Evolutionary conservation across 495 filamentous ascomycete species (phyloP).

Genomic region (Umbilicaria muhlenbergii): DNA sequence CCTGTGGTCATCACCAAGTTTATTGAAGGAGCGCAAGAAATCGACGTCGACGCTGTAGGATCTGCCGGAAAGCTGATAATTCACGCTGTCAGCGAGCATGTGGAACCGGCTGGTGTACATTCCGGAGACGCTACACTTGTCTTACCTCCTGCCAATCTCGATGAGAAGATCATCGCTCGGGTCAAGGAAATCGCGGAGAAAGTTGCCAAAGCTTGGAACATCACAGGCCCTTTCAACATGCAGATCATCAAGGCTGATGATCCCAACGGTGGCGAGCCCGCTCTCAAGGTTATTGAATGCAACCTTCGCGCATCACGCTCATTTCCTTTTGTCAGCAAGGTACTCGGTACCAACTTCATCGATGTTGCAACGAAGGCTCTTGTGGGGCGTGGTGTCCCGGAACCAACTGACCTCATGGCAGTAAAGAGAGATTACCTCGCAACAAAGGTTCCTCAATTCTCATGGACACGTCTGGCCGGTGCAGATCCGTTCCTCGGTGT

Average conservation of each 20-base stretch:
- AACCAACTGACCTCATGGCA: slow-evolving; percentile 77
- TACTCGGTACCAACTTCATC: slow-evolving; percentile 93
- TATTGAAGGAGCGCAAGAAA: slow-evolving; percentile 93
- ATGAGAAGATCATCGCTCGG: slow-evolving; percentile 58
- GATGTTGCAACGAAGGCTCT: slow-evolving; percentile 91
- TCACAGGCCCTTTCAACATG: slow-evolving; percentile 98
- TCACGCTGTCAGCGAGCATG: slow-evolving; percentile 90
- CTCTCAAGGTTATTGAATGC: slow-evolving; percentile 94
- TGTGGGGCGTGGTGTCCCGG: slow-evolving; percentile 70
- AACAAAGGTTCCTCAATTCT: slow-evolving; percentile 97
- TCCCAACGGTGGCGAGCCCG: slow-evolving; percentile 47
- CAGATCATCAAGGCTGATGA: slow-evolving; percentile 91
- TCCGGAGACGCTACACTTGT: slow-evolving; percentile 92
- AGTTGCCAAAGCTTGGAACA: slow-evolving; percentile 92
- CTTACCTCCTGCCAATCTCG: slow-evolving; percentile 66
- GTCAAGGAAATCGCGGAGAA: slow-evolving; percentile 91
- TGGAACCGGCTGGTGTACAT: slow-evolving; percentile 93
- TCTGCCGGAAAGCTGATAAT: slow-evolving; percentile 72
- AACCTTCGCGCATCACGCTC: slow-evolving; percentile 95
- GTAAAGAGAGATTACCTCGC: slow-evolving; percentile 80
- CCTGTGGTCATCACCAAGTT: slow-evolving; percentile 98
- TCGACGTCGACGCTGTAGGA: slow-evolving; percentile 93
- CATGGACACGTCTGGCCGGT: slow-evolving; percentile 95
- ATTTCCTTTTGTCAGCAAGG: slow-evolving; percentile 96
- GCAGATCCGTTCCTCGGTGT: slow-evolving; percentile 96